Conservation (phyloP, 2,329 filamentous ascomycete genomes). For the Alternaria consortialis region DNA sequence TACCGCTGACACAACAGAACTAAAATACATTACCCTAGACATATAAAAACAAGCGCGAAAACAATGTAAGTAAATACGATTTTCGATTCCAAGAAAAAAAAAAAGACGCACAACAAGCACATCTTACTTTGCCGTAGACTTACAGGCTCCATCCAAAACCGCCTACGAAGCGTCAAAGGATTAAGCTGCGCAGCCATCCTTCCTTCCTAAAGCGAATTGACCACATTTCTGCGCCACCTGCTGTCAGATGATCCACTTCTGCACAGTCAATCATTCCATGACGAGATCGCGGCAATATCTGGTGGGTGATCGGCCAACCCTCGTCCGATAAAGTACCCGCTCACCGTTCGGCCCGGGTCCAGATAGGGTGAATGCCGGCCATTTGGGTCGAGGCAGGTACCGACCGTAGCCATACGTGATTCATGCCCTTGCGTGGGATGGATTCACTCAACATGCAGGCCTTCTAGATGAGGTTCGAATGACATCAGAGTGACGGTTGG, state of each 20-base stretch:
- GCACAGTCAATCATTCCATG: neutral
- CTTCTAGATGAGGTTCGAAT: neutral
- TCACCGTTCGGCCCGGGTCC: neutral
- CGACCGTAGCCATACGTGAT: conserved; percentile 2
- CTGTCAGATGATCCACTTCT: conserved; percentile 4
- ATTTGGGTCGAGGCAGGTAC: conserved; percentile 10
- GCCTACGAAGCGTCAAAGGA: neutral
- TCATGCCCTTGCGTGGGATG: neutral
- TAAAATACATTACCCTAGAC: neutral
- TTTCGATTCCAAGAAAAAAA: neutral
- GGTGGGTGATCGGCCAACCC: neutral
- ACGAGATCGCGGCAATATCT: neutral
- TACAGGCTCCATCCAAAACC: neutral
- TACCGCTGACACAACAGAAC: neutral
- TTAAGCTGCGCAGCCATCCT: neutral
- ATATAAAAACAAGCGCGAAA: neutral
- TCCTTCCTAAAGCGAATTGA: conserved; percentile 3
- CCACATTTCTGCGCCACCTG: conserved; percentile 5
- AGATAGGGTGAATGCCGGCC: neutral
- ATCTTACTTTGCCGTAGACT: neutral
- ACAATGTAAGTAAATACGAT: neutral
- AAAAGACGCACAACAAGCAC: neutral
- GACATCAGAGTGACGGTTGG: neutral
- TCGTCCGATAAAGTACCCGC: neutral
- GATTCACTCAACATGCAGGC: neutral